Conservation (phyloP, 192 early-diverging fungal genomes). For the Polychytrium aggregatum region DNA sequence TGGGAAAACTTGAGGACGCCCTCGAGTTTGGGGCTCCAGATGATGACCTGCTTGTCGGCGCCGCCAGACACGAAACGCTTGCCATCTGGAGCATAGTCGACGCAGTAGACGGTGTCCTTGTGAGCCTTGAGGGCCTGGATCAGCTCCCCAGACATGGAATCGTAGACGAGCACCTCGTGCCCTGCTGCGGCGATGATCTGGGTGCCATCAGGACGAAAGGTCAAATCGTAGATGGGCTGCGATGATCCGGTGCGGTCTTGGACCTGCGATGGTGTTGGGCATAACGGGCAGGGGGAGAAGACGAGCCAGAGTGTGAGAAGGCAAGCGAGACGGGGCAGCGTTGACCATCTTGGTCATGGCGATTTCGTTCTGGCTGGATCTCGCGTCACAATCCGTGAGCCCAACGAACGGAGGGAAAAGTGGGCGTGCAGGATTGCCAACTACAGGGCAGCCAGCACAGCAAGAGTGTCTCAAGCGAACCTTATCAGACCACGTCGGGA, state of each 20-base stretch:
- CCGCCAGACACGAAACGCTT: conserved; percentile 44
- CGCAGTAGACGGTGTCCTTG: conserved; percentile 32
- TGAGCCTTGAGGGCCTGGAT: conserved; percentile 41
- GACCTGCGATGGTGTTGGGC: conserved; percentile 18
- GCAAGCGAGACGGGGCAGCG: too few species aligned
- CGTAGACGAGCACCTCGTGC: conserved; percentile 41
- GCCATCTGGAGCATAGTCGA: conserved; percentile 6
- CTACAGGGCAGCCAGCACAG: too few species aligned
- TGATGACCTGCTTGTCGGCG: conserved; percentile 50
- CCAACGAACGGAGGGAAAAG: too few species aligned
- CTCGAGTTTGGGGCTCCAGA: conserved; percentile 40
- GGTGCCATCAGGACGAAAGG: conserved; percentile 33
- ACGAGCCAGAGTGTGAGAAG: too few species aligned
- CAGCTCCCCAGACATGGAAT: conserved; percentile 35
- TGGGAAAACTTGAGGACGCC: conserved; percentile 47
- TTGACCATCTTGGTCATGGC: too few species aligned
- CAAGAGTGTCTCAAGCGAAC: too few species aligned
- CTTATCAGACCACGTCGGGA: too few species aligned
- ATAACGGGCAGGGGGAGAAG: too few species aligned
- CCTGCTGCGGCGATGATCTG: conserved; percentile 38
- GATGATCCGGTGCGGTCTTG: conserved; percentile 24
- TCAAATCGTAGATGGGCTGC: conserved; percentile 41
- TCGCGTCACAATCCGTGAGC: too few species aligned
- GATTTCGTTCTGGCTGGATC: too few species aligned
- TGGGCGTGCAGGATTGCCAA: too few species aligned